Evolutionary conservation across 1,284 basidiomycete species (phyloP).

Genomic region (Irpex rosettiformis): DNA sequence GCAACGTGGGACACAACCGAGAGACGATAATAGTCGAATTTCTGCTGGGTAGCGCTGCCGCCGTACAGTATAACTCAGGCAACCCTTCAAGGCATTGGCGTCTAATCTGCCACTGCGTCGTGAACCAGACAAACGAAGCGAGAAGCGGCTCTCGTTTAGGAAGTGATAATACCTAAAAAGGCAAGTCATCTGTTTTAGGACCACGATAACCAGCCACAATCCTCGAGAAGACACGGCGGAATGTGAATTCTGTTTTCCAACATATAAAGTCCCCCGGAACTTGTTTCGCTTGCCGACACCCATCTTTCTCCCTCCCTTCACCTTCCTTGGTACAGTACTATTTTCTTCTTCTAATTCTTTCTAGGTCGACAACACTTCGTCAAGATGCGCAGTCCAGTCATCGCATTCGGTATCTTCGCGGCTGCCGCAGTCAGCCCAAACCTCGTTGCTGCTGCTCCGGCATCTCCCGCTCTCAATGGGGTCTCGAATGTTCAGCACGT

Average conservation of each 20-base stretch:
- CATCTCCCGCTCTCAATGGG: conserved; percentile 1
- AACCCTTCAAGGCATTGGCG: no score
- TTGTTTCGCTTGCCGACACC: not conserved
- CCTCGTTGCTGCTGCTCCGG: conserved; percentile 10
- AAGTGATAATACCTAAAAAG: conserved; percentile 2
- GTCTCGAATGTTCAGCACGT: conserved; percentile 2
- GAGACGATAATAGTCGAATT: no score
- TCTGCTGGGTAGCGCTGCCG: no score
- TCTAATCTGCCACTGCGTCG: no score
- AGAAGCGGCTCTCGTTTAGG: not conserved
- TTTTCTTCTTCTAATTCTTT: conserved; percentile 12
- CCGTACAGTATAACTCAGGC: no score
- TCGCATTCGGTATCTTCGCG: conserved; percentile 23
- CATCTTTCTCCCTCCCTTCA: conserved; percentile 7
- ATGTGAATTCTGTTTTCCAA: conserved; percentile 5
- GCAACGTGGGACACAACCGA: no score
- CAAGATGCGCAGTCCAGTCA: conserved; percentile 24
- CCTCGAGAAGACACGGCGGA: conserved; percentile 15
- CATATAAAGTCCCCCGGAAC: conserved; percentile 11
- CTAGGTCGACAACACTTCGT: conserved; percentile 6
- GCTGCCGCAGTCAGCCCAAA: conserved; percentile 17
- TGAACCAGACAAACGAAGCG: not conserved
- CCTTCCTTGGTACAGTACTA: conserved; percentile 13
- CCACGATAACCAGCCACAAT: conserved; percentile 2
- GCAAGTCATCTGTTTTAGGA: conserved; percentile 9